Evolutionary conservation across 768 basidiomycete genomes (phyloP).

Genomic region (Hemileccinum rubropunctum): DNA sequence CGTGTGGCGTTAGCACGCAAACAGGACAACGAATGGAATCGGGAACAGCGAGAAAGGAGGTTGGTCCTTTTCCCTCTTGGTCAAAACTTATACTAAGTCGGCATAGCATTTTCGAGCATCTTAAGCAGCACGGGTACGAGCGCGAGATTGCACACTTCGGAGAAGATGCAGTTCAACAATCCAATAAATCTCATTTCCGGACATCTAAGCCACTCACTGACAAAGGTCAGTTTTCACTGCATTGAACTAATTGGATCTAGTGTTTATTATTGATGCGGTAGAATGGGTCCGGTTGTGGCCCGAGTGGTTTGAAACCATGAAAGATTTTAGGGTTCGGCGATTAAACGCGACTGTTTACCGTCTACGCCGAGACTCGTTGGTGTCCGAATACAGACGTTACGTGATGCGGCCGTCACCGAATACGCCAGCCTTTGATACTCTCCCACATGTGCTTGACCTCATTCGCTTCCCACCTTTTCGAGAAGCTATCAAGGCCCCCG

Average conservation of each 20-base stretch:
- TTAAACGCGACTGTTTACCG: not conserved
- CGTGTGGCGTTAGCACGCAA: not conserved
- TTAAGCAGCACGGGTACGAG: constrained; percentile 3
- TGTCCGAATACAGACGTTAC: not conserved
- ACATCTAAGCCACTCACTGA: constrained; percentile 6
- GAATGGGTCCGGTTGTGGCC: constrained; percentile 14
- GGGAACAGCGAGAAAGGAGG: not conserved
- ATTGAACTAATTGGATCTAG: too few species aligned
- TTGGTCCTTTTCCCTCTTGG: not conserved
- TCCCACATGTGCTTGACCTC: constrained; percentile 3
- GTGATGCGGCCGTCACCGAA: not conserved
- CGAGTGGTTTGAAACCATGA: constrained; percentile 2
- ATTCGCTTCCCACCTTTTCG: not conserved
- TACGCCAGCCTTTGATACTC: not conserved
- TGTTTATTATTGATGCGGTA: not conserved
- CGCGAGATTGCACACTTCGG: not conserved
- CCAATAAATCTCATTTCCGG: not conserved
- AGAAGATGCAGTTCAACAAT: rapidly evolving
- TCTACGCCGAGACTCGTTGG: not conserved
- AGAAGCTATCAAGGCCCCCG: not conserved
- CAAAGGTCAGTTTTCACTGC: not conserved
- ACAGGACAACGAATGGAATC: not conserved
- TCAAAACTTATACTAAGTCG: not conserved
- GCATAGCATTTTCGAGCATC: constrained; percentile 11
- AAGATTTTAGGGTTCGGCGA: not conserved